Base-by-base conservation (phyloP, 768 basidiomycete species). In the Naganishia vaughanmartiniae region DNA sequence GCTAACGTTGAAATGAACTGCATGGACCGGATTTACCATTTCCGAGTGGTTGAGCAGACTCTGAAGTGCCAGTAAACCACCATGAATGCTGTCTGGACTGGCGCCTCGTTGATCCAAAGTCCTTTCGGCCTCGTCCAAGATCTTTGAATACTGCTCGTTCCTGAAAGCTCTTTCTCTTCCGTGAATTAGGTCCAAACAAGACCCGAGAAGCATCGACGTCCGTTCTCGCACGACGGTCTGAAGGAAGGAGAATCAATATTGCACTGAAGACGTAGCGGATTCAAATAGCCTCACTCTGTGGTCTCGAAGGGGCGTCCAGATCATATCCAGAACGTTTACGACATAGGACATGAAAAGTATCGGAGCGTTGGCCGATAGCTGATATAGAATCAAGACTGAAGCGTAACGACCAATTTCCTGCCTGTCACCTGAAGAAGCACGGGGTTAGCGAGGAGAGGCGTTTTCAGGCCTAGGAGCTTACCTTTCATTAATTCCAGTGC, bases 11-110 rank as follows among this genome's bases (percentile, higher is more conserved):
- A 14, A 14, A 53, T 30, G 17, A 14, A 26, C 19, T 10, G 12
- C 12, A 9, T 2, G 15, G 10, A 26, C 39, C 21, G 24, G 3
- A 81, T 90, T 78, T 72, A 93, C 94, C 88, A 93, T 91, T 73
- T 92, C 91, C n/a, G 92, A 93, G 78, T 94, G 91, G 60, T 94
- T 85, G 26, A 99, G 83, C 30, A 99, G 84, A 78, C 94, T 91
- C 57, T 92, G 89, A 82, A 93, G 92, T 15, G 93, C 93, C 69
- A 97, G 85, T 45, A 99, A 77, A 14, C 91, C 93, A 1, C 94
- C 96, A 74, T 98, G 93, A 45, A 97, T 91, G 30, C 91, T 85
- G 80, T 98, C 96, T 7, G 91, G 89, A 51, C 65, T 72, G 70
- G 89, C 88, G 6, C 85, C 85, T 76, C 87, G 87, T 79, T 90